Evolutionary conservation across 2,329 filamentous ascomycete species (phyloP), one percentile per base, ranked within the genome.

Genomic region (Xylaria hypoxylon): DNA sequence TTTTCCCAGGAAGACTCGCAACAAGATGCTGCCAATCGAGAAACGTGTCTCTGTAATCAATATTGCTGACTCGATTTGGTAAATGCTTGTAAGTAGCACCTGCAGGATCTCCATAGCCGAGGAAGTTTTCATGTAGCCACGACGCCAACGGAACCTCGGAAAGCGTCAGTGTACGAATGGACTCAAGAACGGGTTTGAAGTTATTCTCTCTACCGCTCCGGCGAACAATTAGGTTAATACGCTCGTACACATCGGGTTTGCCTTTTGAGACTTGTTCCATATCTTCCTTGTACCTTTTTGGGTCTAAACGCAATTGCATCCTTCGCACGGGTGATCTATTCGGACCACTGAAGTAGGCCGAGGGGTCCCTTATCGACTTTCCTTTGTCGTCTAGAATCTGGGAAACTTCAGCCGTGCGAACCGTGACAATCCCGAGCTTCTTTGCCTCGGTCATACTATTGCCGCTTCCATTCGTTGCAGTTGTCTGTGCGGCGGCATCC

Each of bases 51-150:
- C 94, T 87, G 77, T 94, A 97, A 78, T 99, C 94, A 59, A 99
- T 83, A 62, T 87, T 92, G 73, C 89, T 89, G 69, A 97, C 84
- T 65, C 90, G 87, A 77, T 93, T 96, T 1, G 92, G 82, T 17
- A 99, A 81, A 57, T 93, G 90, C 69, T 92, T 93, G 80, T 97
- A 97, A 24, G 89, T 92, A 38, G 96, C 96, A 65, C 92, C 90
- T 33, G 93, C 87, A 64, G 96, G 95, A 78, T 99, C 94, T 52
- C 96, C 96, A 77, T 97, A 98, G 2, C 96, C 96, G n/a, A 99
- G 83, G 78, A 98, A 99, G 10, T 98, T 95, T 72, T 98, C 96
- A 74, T 97, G 93, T 48, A 99, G 84, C 96, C 96, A 99, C 2
- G 90, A 87, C 15, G 96, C 94, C 60, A 98, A 85, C 6, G 92